These are phyloP conservation scores for Cercospora sp. DNA, from an alignment of 2,329 filamentous ascomycete species.

Conservation along the genomic window DNA sequence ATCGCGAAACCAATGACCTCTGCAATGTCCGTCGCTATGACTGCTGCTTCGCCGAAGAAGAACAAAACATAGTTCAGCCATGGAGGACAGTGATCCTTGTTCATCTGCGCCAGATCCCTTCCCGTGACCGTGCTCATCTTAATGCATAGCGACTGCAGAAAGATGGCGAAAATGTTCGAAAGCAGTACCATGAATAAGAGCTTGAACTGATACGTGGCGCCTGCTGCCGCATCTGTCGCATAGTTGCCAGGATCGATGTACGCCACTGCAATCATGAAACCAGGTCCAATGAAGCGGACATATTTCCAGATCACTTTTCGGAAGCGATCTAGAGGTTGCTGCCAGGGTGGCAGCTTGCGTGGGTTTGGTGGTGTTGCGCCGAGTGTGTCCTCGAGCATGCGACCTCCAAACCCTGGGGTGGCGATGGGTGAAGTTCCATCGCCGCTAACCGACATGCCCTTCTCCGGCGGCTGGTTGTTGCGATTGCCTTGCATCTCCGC, in stretches of 20 bases:
- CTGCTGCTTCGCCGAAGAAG: slow-evolving; percentile 57
- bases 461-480: slow-evolving; percentile 18
- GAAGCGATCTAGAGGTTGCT: slow-evolving; percentile 24
- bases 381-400: slow-evolving; percentile 32
- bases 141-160: slow-evolving; percentile 67
- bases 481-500: slow-evolving; percentile 21
- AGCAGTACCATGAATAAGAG: slow-evolving; percentile 69
- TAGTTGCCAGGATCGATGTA: slow-evolving; percentile 63
- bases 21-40: slow-evolving; percentile 61
- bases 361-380: slow-evolving; percentile 25
- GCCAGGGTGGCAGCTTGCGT: slow-evolving; percentile 24
- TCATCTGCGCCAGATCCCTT: slow-evolving; percentile 53
- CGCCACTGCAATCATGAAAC: slow-evolving; percentile 60
- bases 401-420: slow-evolving; percentile 26
- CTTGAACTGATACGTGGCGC: slow-evolving; percentile 64
- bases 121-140: slow-evolving; percentile 56
- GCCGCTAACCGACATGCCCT: slow-evolving; percentile 22
- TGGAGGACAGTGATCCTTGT: slow-evolving; percentile 51
- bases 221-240: slow-evolving; percentile 68
- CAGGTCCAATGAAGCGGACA: slow-evolving; percentile 62
- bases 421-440: slow-evolving; percentile 25
- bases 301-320: slow-evolving; percentile 46
- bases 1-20: slow-evolving; percentile 72
- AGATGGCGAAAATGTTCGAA: slow-evolving; percentile 70
- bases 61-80: slow-evolving; percentile 59